Base-by-base conservation (phyloP, 2,329 filamentous ascomycete species). In the Ascochyta lentis region DNA sequence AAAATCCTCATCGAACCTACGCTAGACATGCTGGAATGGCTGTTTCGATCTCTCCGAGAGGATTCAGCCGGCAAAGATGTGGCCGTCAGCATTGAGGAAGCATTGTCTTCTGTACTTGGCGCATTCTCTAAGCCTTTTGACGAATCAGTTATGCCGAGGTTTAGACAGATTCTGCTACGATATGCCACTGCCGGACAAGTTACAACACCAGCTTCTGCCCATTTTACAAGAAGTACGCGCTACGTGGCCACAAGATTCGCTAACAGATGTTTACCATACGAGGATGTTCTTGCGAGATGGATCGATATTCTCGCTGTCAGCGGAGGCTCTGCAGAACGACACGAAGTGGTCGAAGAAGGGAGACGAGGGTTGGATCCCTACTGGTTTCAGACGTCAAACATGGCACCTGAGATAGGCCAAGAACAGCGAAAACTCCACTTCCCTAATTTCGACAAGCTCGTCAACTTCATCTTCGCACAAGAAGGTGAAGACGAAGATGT, bases 301-400 rank as follows among this genome's bases (percentile, higher is more conserved):
- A 90, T 97, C 42, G 87, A 97, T 72, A 84, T 98, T 15, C 81
- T 97, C 45, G 94, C 93, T 7, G 80, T 95, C 8, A 86, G 85
- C 15, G 87, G 87, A 12, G 82, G 83, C 3, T 75, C 79, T 3
- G 84, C 86, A 46, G 89, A 93, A 70, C 85, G 90, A 41, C 89
- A 88, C 57, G 94, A 98, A 70, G 87, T 98, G 3, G 77, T 91
- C 1, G 95, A 99, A 71, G 94, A 98, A 77, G 95, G 92, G 1
- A 88, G 86, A 58, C 93, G 92, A 73, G 95, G 95, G 0, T 81
- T 97, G 4, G 92, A 96, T 75, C 87, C 88, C 10, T 89, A 89
- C 68, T 90, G 87, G 86, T 88, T 89, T 66, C 78, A 80, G 42
- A 83, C 89, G 70, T 75, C 88, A 12, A 88, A 89, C 23, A 68